Evolutionary conservation across 352 stramenopile species (phyloP), one percentile per base, ranked within the genome.

Genomic region (Phytopythium mirpurense): DNA sequence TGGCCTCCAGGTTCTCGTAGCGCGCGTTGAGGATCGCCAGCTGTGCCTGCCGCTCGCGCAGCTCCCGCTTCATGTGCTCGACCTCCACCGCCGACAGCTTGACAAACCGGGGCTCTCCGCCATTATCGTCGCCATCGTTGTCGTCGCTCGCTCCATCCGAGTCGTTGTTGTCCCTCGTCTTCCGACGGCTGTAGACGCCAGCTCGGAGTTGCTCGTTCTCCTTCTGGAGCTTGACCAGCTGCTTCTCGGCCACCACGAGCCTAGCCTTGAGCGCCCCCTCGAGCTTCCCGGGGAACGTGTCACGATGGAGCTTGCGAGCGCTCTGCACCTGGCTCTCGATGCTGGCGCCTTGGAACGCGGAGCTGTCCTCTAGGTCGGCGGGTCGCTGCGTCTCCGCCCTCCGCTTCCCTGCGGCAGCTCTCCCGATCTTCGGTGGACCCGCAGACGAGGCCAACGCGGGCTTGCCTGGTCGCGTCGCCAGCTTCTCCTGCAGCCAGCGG

Each of bases 1-100:
- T 96, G 5, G 72, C 71, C 48, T 96, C 87, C 34, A 96, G 62
- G 43, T 95, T 89, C 60, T 97, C 87, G 57, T 96, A 97, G 8
- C 89, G 70, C 32, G 86, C 88, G 40, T 93, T 91, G 2, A 97
- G 50, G 53, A 96, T 90, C 31, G 80, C 65, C 11, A 96, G 35
- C 51, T 96, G 83, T 0, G 87, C 87, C 59, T 91, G 78, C 0
- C 78, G 74, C 21, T 96, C 86, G 3, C 85, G 68, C 18, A 96
- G 44, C 37, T 96, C 83, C 1, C 80, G 72, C 21, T 86, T 76
- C 45, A 93, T 54, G 18, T 92, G 79, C 40, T 83, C 62, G 0
- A 76, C 31, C 15, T 87, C 73, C 50, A 67, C 36, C n/a, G 41
- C 71, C 3, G 29, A 51, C 23, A 46, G 19, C 1, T 54, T 54